phyloP scores from a whole-genome alignment of 257 asterid species.

The Paraleonurus japonicus region DNA sequence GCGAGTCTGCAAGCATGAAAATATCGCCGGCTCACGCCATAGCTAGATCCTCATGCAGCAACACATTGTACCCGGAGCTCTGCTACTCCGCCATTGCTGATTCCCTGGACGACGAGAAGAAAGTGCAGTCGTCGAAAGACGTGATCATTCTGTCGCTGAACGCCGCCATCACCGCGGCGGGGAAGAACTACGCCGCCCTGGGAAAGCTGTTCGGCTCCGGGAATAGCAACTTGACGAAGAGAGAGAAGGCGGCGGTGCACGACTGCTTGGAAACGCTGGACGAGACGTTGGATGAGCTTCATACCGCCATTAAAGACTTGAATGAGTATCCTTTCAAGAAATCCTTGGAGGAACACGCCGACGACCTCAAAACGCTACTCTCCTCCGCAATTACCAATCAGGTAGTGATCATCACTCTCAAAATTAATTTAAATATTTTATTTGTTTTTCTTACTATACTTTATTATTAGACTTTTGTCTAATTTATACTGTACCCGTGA shows the following conservation, averaged over 20 bases:
- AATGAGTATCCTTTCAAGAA: conserved; percentile 53
- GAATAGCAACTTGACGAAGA: conserved; percentile 30
- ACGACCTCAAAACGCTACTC: conserved; percentile 68
- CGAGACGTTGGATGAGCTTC: conserved; percentile 70
- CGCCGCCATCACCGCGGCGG: conserved; percentile 39
- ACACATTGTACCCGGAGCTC: conserved; percentile 57
- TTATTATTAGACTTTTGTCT: no score
- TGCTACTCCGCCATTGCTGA: conserved; percentile 56
- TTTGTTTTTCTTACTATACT: no score
- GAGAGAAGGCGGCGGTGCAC: conserved; percentile 59
- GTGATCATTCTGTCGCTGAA: conserved; percentile 49
- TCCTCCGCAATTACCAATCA: conserved; percentile 80
- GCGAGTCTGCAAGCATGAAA: conserved; percentile 8
- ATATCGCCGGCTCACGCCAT: conserved; percentile 42
- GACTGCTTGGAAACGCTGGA: conserved; percentile 67
- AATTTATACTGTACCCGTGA: no score
- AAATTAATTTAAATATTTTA: no score
- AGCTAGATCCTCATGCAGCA: conserved; percentile 42
- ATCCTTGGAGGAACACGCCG: conserved; percentile 55
- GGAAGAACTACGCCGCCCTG: conserved; percentile 37
- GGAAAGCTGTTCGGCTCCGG: conserved; percentile 31
- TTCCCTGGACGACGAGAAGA: conserved; percentile 32
- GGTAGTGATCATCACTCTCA: no score
- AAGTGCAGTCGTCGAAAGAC: conserved; percentile 43
- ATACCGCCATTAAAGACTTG: conserved; percentile 44